Evolutionary conservation across 176 grass and related monocot genomes (phyloP).

Genomic region (Aegilops bicornis): DNA sequence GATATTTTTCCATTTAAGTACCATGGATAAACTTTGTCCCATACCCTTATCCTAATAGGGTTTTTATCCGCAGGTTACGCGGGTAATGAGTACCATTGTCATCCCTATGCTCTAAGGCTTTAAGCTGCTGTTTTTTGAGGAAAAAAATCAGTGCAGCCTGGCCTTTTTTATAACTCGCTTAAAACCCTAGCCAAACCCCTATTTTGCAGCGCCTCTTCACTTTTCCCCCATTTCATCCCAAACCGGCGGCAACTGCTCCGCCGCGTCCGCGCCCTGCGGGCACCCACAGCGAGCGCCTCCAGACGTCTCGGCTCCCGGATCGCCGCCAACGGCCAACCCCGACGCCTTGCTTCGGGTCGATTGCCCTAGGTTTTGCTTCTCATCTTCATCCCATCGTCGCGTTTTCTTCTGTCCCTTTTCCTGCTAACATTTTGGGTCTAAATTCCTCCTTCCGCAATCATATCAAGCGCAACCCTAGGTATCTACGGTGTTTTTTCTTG

Average conservation of each 20-base stretch:
- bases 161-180: not conserved
- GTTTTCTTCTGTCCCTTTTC: not conserved
- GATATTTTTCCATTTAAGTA: too few relatives aligned
- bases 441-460: not conserved
- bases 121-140: too few relatives aligned
- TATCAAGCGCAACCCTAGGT: not conserved
- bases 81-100: too few relatives aligned
- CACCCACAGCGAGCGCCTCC: not conserved
- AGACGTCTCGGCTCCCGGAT: not conserved
- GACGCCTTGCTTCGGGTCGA: not conserved
- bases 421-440: not conserved
- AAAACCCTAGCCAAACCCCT: not conserved
- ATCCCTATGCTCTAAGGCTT: too few relatives aligned
- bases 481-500: not conserved
- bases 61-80: too few relatives aligned
- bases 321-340: not conserved
- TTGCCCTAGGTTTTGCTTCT: not conserved
- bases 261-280: not conserved
- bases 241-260: not conserved
- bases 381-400: not conserved
- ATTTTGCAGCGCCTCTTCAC: not conserved
- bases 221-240: not conserved
- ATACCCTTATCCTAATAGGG: too few relatives aligned
- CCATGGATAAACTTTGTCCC: too few relatives aligned
- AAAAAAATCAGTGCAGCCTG: not conserved